Conservation (phyloP, 495 filamentous ascomycete genomes). For the Clavariopsis aquatica region DNA sequence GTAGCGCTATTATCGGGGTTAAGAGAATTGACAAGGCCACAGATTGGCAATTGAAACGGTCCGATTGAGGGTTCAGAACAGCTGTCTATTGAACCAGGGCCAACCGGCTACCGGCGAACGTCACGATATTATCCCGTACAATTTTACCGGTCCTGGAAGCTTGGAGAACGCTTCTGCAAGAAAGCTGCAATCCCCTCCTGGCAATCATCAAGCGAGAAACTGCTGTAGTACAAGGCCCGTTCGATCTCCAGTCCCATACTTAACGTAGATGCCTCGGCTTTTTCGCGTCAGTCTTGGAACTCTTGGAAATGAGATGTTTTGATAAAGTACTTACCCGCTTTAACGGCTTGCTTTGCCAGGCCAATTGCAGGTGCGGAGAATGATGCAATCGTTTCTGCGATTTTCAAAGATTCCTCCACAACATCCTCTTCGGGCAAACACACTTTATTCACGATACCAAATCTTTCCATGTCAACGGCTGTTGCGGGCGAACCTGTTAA, state of each 20-base stretch:
- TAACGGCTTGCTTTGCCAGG: constrained; percentile 22
- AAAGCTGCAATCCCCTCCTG: constrained; percentile 25
- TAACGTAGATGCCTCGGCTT: constrained; percentile 22
- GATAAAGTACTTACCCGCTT: constrained; percentile 21
- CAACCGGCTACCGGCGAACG: neutral
- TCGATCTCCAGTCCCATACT: constrained; percentile 29
- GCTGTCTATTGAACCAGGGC: neutral
- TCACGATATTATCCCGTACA: neutral
- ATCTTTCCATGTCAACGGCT: constrained; percentile 26
- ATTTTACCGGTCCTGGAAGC: constrained; percentile 20
- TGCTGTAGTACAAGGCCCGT: constrained; percentile 22
- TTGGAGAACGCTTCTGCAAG: constrained; percentile 20
- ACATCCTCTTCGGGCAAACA: constrained; percentile 18
- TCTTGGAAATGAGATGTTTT: neutral
- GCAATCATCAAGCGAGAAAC: constrained; percentile 28
- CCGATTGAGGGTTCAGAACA: neutral
- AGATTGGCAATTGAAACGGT: neutral
- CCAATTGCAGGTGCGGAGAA: constrained; percentile 26
- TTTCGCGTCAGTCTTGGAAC: constrained; percentile 4
- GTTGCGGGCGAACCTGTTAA: constrained; percentile 20
- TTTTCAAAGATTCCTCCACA: constrained; percentile 14
- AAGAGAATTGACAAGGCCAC: neutral
- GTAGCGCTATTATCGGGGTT: neutral
- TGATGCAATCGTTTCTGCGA: constrained; percentile 14
- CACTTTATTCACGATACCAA: constrained; percentile 29